These are phyloP conservation scores for Crepidotus variabilis DNA, from an alignment of 768 basidiomycete genomes.

Conservation along the genomic window DNA sequence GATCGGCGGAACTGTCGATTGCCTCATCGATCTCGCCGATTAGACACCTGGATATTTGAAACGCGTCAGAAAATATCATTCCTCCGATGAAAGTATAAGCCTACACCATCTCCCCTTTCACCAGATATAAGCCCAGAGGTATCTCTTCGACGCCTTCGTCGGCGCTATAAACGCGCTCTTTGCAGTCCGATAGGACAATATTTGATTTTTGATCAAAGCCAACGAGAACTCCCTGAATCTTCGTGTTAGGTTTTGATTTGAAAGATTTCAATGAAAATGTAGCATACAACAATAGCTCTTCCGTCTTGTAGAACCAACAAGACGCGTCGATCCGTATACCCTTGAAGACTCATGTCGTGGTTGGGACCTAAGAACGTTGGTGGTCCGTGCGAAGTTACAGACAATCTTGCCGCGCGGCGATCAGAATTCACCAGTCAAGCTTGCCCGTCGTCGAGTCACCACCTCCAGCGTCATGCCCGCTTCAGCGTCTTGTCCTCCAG, in stretches of 20 bases:
- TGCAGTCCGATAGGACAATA: conserved; percentile 90
- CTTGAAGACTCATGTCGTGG: conserved; percentile 58
- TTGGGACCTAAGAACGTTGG: too few species aligned
- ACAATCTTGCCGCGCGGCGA: too few species aligned
- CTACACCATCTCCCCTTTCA: conserved; percentile 98
- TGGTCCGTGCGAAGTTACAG: too few species aligned
- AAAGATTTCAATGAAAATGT: conserved; percentile 9
- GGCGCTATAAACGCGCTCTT: conserved; percentile 86
- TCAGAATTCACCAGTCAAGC: too few species aligned
- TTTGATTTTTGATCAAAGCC: conserved; percentile 97
- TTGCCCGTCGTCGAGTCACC: too few species aligned
- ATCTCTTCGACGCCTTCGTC: conserved; percentile 95
- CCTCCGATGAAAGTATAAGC: conserved; percentile 26
- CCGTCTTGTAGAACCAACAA: conserved; percentile 96
- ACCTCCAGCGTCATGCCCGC: too few species aligned
- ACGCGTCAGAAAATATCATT: conserved; percentile 7
- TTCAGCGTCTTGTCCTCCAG: too few species aligned
- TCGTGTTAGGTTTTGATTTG: conserved; percentile 1
- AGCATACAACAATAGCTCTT: conserved; percentile 82
- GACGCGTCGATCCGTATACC: conserved; percentile 91
- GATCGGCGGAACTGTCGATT: conserved; percentile 71
- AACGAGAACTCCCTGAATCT: conserved; percentile 74
- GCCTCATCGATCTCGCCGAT: conserved; percentile 86
- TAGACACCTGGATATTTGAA: conserved; percentile 44
- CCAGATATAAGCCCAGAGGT: conserved; percentile 91